A percentile compares a stretch with the other conserved stretches of the same genome.
These are phyloP conservation scores for Termitomyces sp. DNA, from an alignment of 768 basidiomycete species.

Conservation along the genomic window DNA sequence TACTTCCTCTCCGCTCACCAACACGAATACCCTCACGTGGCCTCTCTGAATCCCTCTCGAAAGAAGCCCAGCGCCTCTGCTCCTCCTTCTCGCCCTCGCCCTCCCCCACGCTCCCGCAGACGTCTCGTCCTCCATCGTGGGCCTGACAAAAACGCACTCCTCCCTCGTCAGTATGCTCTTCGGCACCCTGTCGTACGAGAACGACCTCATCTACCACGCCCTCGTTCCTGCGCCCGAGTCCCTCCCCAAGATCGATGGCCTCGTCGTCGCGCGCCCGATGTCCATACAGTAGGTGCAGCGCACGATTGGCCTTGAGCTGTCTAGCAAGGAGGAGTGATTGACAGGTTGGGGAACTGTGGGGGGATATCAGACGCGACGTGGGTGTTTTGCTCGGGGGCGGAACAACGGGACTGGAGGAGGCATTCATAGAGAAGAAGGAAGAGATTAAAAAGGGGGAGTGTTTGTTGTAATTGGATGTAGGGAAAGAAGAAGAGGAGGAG, in stretches of 20 bases:
- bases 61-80: slow-evolving; percentile 59
- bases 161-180: slow-evolving; percentile 41
- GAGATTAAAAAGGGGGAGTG: slow-evolving; percentile 36
- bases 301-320: slow-evolving; percentile 64
- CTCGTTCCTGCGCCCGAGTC: slow-evolving; percentile 75
- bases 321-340: slow-evolving; percentile 67
- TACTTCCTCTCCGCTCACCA: slow-evolving; percentile 69
- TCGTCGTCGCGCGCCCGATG: slow-evolving; percentile 73
- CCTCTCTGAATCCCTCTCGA: slow-evolving; percentile 75
- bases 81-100: slow-evolving; percentile 62
- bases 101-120: slow-evolving; percentile 82
- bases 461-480: slow-evolving; percentile 64
- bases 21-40: slow-evolving; percentile 72
- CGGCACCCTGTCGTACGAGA: slow-evolving; percentile 50
- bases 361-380: slow-evolving; percentile 60
- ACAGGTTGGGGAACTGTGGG: slow-evolving; percentile 73
- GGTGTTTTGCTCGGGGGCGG: slow-evolving; percentile 35
- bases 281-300: slow-evolving; percentile 95
- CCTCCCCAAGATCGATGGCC: slow-evolving; percentile 77
- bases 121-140: slow-evolving; percentile 69
- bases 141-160: slow-evolving; percentile 79
- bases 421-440: slow-evolving; percentile 34
- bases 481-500: slow-evolving; percentile 59
- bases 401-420: slow-evolving; percentile 46
- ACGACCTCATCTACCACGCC: slow-evolving; percentile 95